Evolutionary conservation across 352 stramenopile species (phyloP), one percentile per base, ranked within the genome.

Genomic region (Aphanomyces invadans): DNA sequence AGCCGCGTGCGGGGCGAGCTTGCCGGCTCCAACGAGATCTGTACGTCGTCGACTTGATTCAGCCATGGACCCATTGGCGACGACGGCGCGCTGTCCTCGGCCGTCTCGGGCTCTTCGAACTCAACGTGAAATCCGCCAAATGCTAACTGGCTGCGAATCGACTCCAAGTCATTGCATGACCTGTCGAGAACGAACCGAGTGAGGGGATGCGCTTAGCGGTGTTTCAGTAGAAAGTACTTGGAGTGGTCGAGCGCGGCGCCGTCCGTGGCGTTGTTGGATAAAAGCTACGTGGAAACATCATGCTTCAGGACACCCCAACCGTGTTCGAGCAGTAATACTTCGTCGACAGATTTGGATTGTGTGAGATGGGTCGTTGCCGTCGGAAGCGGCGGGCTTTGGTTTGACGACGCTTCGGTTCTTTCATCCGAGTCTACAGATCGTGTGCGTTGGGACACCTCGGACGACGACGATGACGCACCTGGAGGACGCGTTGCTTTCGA

Each of bases 1-100:
- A 62, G 54, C 2, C 54, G 54, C 4, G 25, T 48, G 32, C 54
- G 54, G 11, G 54, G 54, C 11, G 54, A 62, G 15, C 23, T 28
- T 10, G 54, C 25, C 29, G 33, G 5, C 3, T 28, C n/a, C 17
- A 31, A 9, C 15, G 5, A 32, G 54, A n/a, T 17, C 29, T n/a
- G 29, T 21, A 44, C 25, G 5, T 17, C 15, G 46, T 54, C 46
- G 11, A 17, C 33, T n/a, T 32, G 31, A 7, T 19, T 28, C 54
- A 62, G 23, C 55, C 55, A 64, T 28, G 55, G 55, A 1, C 55
- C 55, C 7, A 64, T 53, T 4, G 55, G 55, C 5, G 55, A 64
- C 36, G 38, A 23, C 15, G 55, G 55, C 4, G 36, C 19, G 15
- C 19, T 28, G 36, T 64, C 36, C 10, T 51, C 55, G 21, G 25